Evolutionary conservation across 192 early-diverging fungal species (phyloP), one percentile per base, ranked within the genome.

Genomic region (Umbelopsis ramanniana): DNA sequence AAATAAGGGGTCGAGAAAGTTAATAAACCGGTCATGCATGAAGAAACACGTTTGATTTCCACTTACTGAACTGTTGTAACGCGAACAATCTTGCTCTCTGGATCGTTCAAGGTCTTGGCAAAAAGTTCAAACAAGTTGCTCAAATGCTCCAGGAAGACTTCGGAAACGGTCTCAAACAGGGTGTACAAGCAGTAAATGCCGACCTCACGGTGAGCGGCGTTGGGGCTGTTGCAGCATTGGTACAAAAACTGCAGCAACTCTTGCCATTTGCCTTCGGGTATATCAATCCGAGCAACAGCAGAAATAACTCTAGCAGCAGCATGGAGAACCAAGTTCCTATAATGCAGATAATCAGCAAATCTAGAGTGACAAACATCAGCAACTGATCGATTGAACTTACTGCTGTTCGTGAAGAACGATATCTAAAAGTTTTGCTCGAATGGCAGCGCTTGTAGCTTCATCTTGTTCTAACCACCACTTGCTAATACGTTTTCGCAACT

Each of bases 241-340:
- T 91, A 93, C 46, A 97, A 85, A 73, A 95, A 92, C 68, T 85
- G 80, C 45, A 95, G 76, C 66, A 97, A 81, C 22, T 95, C 86
- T 43, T 80, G 74, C 96, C 96, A 97, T 74, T 86, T 85, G 68
- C 89, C 85, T 54, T 86, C 85, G 11, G 90, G 90, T 52, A 96
- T 82, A 73, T 96, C 95, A 33, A 90, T 82, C 75, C 90, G 86
- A 48, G 94, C 96, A 55, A 95, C 87, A 29, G 92, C 88, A n/a
- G 96, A 91, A 68, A 96, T 94, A n/a, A 93, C 94, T 57, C 93
- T 93, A 15, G 94, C 91, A 74, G 92, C 83, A 15, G 91, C 84
- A 76, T 95, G 93, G 52, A 93, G 89, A 7, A 91, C 89, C 40
- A 89, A 83, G 23, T 87, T 77, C 38, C 90, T 92, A 76, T 33